Evolutionary conservation across 2,329 filamentous ascomycete genomes (phyloP), one percentile per base, ranked within the genome.

Genomic region (Clonostachys byssicola): DNA sequence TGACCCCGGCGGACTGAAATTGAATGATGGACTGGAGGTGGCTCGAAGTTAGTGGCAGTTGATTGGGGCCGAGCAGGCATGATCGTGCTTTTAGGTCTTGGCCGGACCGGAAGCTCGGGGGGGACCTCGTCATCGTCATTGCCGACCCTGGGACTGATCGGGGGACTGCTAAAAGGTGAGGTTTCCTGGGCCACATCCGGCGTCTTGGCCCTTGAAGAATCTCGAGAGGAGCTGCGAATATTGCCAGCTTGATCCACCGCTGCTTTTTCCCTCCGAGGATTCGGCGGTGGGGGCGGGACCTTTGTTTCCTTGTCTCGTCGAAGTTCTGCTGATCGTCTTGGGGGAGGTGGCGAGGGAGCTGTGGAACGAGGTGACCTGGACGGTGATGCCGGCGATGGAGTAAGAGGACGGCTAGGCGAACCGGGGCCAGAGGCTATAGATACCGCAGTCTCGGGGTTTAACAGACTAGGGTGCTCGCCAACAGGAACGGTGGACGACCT

Each of bases 111-210:
- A 41, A 78, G 70, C 47, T 65, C 68, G 2, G 78, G 77, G 8
- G 74, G 74, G 7, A 70, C 67, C n/a, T 71, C 68, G n/a, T 70
- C 68, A n/a, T 77, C 72, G 0, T 71, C 62, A 16, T 77, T 71
- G 0, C 72, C 23, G 23, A 9, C 62, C 46, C 77, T 83, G 5
- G 81, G 79, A 60, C 86, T 92, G 55, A 83, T 85, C 0, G 92
- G 90, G 16, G 91, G 91, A 35, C 90, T 96, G 58, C 77, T 91
- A 60, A 96, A 96, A 0, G 92, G 92, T 1, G 92, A 96, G 0
- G 83, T 60, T 58, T 72, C 68, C 51, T 72, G 63, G 1, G 56
- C 53, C 6, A 63, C 52, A 10, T 51, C 52, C 6, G 51, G 43
- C 44, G 49, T 60, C 16, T 43, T 36, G 40, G n/a, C 34, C 44